Percentiles rank a stretch among this genome's conserved stretches.
phyloP scores from a whole-genome alignment of 2,329 filamentous ascomycete species.

The Fusarium torreyae region DNA sequence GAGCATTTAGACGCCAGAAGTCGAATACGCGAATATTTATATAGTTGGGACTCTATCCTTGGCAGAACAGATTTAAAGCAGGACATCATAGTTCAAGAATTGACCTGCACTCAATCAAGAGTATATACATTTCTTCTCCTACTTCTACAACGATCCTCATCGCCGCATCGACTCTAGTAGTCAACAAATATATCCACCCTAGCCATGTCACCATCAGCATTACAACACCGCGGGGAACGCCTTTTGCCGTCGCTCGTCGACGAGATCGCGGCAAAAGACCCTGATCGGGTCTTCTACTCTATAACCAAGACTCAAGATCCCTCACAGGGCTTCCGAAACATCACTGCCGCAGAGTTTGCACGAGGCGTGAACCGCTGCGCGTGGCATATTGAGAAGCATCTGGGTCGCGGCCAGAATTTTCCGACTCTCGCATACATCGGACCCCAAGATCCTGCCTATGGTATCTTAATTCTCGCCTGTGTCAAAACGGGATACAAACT shows the following conservation, averaged over 20 bases:
- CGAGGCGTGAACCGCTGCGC: constrained; percentile 52
- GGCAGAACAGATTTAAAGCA: too few species aligned
- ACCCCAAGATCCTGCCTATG: constrained; percentile 55
- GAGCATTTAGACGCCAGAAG: too few species aligned
- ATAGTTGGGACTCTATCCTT: too few species aligned
- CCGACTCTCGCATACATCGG: constrained; percentile 56
- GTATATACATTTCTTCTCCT: too few species aligned
- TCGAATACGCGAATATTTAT: too few species aligned
- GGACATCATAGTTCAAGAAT: too few species aligned
- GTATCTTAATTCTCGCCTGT: constrained; percentile 56
- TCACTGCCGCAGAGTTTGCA: constrained; percentile 49
- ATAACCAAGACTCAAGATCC: constrained; percentile 49
- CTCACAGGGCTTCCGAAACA: constrained; percentile 49
- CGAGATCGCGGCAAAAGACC: constrained; percentile 43
- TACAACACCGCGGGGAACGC: constrained; percentile 17
- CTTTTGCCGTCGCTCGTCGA: constrained; percentile 44
- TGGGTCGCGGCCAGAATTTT: constrained; percentile 51
- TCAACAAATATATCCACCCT: too few species aligned
- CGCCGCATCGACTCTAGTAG: too few species aligned
- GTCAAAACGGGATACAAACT: constrained; percentile 62
- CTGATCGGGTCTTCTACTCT: constrained; percentile 57
- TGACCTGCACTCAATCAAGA: too few species aligned
- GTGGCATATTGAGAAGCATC: constrained; percentile 51
- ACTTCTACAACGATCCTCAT: too few species aligned
- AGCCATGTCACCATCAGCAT: not conserved